Evolutionary conservation across 2,329 filamentous ascomycete species (phyloP).

Genomic region (Colletotrichum sidae): DNA sequence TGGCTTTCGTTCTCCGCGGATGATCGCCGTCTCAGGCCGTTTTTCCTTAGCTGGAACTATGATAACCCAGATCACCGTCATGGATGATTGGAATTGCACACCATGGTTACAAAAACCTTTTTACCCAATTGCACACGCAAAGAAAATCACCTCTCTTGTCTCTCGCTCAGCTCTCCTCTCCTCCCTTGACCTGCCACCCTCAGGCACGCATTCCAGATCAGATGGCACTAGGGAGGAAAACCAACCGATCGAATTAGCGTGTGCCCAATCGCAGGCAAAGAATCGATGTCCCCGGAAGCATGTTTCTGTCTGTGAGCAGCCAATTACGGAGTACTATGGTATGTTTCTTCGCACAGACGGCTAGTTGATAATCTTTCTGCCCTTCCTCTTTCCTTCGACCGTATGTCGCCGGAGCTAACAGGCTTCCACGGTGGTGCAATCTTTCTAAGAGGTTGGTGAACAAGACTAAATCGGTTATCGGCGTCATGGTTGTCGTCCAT

Average conservation of each 20-base stretch:
- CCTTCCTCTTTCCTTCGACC: not conserved
- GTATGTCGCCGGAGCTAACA: conserved; percentile 4
- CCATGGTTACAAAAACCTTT: not conserved
- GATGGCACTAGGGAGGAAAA: not conserved
- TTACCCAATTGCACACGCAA: no score
- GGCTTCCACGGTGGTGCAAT: conserved; percentile 3
- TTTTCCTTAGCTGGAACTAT: conserved; percentile 12
- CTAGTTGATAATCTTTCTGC: not conserved
- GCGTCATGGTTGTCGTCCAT: not conserved
- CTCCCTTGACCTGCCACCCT: conserved; percentile 6
- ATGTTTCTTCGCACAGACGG: no score
- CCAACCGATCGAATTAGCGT: not conserved
- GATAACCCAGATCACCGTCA: conserved; percentile 5
- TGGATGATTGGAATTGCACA: not conserved
- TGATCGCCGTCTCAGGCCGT: not conserved
- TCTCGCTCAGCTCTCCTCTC: not conserved
- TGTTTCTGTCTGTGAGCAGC: no score
- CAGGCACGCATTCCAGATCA: conserved; percentile 17
- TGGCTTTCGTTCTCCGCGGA: not conserved
- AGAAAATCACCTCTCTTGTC: no score
- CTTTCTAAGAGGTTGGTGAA: not conserved
- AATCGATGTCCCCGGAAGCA: no score
- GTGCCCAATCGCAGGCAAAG: conserved; percentile 4
- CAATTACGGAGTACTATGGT: no score
- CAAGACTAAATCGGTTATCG: not conserved